Evolutionary conservation across 768 basidiomycete genomes (phyloP).

Genomic region (Termitomyces sp.): DNA sequence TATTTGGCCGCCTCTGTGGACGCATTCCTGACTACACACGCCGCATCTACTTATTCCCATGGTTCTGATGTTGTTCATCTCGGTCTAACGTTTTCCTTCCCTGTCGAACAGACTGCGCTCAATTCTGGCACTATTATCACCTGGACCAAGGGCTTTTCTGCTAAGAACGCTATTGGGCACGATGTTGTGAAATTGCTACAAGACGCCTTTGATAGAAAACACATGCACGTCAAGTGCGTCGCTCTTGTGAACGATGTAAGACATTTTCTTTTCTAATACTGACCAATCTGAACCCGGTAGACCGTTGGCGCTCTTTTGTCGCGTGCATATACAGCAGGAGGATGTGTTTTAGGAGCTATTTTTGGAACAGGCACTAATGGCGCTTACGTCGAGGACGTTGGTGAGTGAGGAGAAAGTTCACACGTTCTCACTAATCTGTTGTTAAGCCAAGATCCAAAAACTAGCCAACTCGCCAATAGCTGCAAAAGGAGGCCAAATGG

Average conservation of each 20-base stretch:
- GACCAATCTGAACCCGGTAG: conserved; percentile 30
- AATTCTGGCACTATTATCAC: conserved; percentile 86
- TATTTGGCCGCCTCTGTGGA: conserved; percentile 98
- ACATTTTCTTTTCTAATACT: not conserved
- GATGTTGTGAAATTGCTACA: conserved; percentile 89
- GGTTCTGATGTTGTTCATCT: conserved; percentile 44
- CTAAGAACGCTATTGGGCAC: conserved; percentile 82
- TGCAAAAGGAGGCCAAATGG: conserved; percentile 71
- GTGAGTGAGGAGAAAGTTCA: conserved; percentile 22
- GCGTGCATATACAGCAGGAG: conserved; percentile 88
- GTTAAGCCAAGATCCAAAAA: conserved; percentile 70
- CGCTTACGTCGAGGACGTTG: conserved; percentile 86
- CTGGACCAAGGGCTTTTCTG: conserved; percentile 96
- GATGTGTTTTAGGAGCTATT: conserved; percentile 84
- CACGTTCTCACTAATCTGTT: not conserved
- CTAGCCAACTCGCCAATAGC: conserved; percentile 59
- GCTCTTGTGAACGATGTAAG: conserved; percentile 93
- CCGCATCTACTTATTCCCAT: conserved; percentile 25
- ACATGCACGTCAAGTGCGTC: conserved; percentile 86
- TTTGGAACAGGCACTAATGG: conserved; percentile 99
- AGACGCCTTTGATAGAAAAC: conserved; percentile 87
- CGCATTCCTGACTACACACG: conserved; percentile 73
- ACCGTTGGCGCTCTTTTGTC: conserved; percentile 95
- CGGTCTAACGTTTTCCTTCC: conserved; percentile 96
- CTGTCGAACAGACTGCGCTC: conserved; percentile 94